These are phyloP conservation scores for Lactifluus subvellereus DNA, from an alignment of 768 basidiomycete genomes.

Conservation along the genomic window DNA sequence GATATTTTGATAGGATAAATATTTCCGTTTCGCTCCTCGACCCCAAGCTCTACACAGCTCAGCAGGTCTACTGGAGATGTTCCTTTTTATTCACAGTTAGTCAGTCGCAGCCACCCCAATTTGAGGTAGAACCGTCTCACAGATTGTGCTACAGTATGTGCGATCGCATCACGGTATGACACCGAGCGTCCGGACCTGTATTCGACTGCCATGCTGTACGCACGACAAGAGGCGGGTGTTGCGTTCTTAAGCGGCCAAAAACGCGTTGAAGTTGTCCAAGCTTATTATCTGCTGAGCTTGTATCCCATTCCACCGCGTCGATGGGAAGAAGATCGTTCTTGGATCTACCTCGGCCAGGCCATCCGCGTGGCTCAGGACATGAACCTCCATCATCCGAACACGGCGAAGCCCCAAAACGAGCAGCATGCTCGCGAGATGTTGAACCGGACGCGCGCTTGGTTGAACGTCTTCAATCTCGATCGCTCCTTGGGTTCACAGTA, in stretches of 20 bases:
- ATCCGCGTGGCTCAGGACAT: constrained; percentile 86
- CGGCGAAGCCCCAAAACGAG: constrained; percentile 73
- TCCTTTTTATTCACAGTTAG: constrained; percentile 91
- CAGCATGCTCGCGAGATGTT: constrained; percentile 81
- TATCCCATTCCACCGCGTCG: constrained; percentile 67
- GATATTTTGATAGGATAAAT: constrained; percentile 66
- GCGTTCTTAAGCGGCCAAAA: constrained; percentile 71
- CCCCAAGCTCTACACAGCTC: constrained; percentile 78
- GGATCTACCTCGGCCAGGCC: constrained; percentile 84
- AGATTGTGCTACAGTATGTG: constrained; percentile 54
- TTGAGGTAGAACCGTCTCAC: not conserved
- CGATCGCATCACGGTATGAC: constrained; percentile 77
- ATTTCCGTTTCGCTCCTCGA: constrained; percentile 77
- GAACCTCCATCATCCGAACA: constrained; percentile 74
- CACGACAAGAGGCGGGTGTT: constrained; percentile 68
- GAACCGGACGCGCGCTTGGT: constrained; percentile 86
- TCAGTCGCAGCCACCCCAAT: constrained; percentile 38
- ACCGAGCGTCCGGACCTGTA: constrained; percentile 68
- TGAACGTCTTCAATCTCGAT: constrained; percentile 89
- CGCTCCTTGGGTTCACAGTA: constrained; percentile 88
- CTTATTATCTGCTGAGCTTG: constrained; percentile 73
- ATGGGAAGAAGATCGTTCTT: constrained; percentile 88
- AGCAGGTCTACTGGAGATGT: constrained; percentile 72
- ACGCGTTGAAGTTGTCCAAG: constrained; percentile 79
- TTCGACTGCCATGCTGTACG: constrained; percentile 60